Conservation (phyloP, 2,329 filamentous ascomycete species). For the Pestalotiopsis sp. region DNA sequence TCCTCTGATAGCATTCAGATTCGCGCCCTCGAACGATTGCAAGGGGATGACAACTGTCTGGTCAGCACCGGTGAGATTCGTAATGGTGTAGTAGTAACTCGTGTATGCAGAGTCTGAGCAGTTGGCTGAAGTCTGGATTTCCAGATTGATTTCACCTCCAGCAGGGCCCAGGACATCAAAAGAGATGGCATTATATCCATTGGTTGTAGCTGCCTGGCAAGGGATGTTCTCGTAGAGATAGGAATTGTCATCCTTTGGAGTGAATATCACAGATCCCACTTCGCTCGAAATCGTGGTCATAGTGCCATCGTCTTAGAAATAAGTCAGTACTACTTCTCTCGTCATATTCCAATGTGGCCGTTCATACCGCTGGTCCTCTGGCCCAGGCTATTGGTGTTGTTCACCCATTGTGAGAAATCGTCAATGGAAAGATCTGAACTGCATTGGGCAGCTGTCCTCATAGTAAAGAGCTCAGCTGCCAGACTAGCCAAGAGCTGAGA, state of each 20-base stretch:
- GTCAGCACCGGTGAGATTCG: slow-evolving; percentile 47
- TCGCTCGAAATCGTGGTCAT: slow-evolving; percentile 43
- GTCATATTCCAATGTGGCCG: neutral
- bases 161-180: slow-evolving; percentile 49
- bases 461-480: neutral
- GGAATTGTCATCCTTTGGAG: slow-evolving; percentile 41
- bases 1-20: slow-evolving; percentile 47
- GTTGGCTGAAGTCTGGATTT: slow-evolving; percentile 48
- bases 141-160: slow-evolving; percentile 39
- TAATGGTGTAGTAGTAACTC: slow-evolving; percentile 46
- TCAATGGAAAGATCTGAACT: slow-evolving; percentile 14
- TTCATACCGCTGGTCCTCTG: slow-evolving; percentile 37
- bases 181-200: slow-evolving; percentile 48
- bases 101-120: slow-evolving; percentile 41
- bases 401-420: slow-evolving; percentile 22
- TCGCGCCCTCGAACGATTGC: slow-evolving; percentile 49
- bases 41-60: slow-evolving; percentile 54
- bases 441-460: slow-evolving; percentile 2
- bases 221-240: slow-evolving; percentile 58
- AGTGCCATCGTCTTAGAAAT: slow-evolving; percentile 46
- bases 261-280: slow-evolving; percentile 49
- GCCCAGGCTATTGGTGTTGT: slow-evolving; percentile 33
- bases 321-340: neutral
- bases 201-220: slow-evolving; percentile 45
- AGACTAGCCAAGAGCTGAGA: slow-evolving; percentile 1